Conservation (phyloP, 1,284 basidiomycete genomes). For the Malassezia equina region DNA sequence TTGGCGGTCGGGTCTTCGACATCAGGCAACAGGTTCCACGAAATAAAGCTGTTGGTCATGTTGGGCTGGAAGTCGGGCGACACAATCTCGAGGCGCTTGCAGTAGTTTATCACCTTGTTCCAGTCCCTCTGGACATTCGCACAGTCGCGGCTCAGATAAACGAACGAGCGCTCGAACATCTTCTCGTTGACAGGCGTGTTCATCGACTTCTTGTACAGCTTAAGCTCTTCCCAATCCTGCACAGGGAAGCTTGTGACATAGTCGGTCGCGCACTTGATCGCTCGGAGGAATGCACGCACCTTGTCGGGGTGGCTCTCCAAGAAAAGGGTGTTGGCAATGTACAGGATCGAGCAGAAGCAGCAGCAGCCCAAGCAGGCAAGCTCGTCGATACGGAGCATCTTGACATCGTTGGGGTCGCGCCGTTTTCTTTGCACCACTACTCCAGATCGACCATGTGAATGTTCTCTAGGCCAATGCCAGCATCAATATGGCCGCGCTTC, state of each 20-base stretch:
- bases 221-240: conserved; percentile 48
- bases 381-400: conserved; percentile 49
- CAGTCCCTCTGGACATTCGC: conserved; percentile 37
- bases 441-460: conserved; percentile 48
- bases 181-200: conserved; percentile 40
- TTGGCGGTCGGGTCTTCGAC: conserved; percentile 27
- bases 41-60: conserved; percentile 47
- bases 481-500: conserved; percentile 49
- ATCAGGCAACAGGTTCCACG: conserved; percentile 28
- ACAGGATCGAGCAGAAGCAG: conserved; percentile 48
- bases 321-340: conserved; percentile 38
- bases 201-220: conserved; percentile 46
- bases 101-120: conserved; percentile 48
- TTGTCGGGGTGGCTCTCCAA: conserved; percentile 44
- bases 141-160: conserved; percentile 48
- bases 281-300: conserved; percentile 48
- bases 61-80: conserved; percentile 44
- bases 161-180: conserved; percentile 44
- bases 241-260: conserved; percentile 43
- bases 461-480: conserved; percentile 49
- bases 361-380: conserved; percentile 49
- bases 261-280: conserved; percentile 48
- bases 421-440: conserved; percentile 47
- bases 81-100: conserved; percentile 49
- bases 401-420: conserved; percentile 47